Conservation (phyloP, 139 green algal genomes). For the Chlamydomonas eustigma region DNA sequence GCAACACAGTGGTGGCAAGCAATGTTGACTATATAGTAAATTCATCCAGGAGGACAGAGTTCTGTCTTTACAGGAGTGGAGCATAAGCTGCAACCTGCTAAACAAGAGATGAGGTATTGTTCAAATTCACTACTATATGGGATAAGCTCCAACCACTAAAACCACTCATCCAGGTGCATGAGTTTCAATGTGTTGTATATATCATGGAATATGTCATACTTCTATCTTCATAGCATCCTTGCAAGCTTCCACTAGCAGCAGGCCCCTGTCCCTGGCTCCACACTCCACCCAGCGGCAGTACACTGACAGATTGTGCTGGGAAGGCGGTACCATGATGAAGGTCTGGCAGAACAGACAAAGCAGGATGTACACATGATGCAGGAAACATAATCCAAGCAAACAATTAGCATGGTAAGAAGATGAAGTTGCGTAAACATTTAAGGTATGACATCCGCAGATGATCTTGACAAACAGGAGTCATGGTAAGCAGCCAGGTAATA, state of each 20-base stretch:
- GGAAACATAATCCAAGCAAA: too few relatives aligned
- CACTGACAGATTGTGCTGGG: conserved; percentile 14
- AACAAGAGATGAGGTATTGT: not conserved
- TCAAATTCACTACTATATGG: too few relatives aligned
- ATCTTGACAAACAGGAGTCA: too few relatives aligned
- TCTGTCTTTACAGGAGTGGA: not conserved
- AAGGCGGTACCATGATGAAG: conserved; percentile 28
- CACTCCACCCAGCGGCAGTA: conserved; percentile 20
- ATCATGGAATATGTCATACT: conserved; percentile 3
- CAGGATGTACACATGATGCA: too few relatives aligned
- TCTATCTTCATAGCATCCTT: conserved; percentile 7
- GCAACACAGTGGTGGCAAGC: not conserved
- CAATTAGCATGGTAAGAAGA: too few relatives aligned
- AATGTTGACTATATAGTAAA: not conserved
- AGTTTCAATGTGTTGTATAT: not conserved
- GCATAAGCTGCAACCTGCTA: not conserved
- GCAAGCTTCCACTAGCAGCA: conserved; percentile 21
- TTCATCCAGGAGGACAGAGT: not conserved
- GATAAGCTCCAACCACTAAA: too few relatives aligned
- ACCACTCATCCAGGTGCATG: not conserved
- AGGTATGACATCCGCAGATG: too few relatives aligned
- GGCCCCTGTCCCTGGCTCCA: conserved; percentile 17
- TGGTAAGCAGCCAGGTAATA: too few relatives aligned
- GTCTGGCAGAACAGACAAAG: too few relatives aligned
- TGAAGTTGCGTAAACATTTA: too few relatives aligned